phyloP scores from a whole-genome alignment of 2,329 filamentous ascomycete species.

The Bipolaris sorokiniana region DNA sequence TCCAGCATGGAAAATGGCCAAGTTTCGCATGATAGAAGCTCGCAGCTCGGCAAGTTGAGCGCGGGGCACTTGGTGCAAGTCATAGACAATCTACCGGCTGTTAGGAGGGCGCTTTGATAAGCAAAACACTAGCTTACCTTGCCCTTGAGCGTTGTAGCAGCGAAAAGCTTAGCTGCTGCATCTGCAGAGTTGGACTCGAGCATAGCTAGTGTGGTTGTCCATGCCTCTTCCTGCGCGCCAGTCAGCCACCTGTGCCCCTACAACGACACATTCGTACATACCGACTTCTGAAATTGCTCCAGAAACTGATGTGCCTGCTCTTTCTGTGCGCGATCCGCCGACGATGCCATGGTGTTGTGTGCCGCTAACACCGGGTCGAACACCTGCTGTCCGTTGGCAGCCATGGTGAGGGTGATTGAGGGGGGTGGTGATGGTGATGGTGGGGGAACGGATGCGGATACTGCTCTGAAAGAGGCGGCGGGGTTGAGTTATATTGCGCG shows the following conservation, averaged over 20 bases:
- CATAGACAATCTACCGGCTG: conserved; percentile 82
- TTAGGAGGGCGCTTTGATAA: conserved; percentile 23
- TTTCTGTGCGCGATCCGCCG: conserved; percentile 81
- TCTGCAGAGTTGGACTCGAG: conserved; percentile 78
- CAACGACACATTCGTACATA: conserved; percentile 56
- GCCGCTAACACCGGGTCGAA: conserved; percentile 87
- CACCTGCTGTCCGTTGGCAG: conserved; percentile 70
- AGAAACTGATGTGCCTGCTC: conserved; percentile 89
- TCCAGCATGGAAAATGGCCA: conserved; percentile 80
- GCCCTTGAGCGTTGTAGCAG: conserved; percentile 94
- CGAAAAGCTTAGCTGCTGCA: conserved; percentile 89
- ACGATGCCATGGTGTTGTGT: conserved; percentile 87
- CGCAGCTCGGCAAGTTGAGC: conserved; percentile 77
- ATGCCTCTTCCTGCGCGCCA: conserved; percentile 76
- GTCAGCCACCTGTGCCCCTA: conserved; percentile 32
- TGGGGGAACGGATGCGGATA: conserved; percentile 32
- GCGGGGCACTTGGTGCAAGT: conserved; percentile 84
- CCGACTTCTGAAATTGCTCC: conserved; percentile 97
- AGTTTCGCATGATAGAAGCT: conserved; percentile 79
- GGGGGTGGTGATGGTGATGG: conserved; percentile 15
- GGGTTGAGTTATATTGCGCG: conserved; percentile 34
- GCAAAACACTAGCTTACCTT: conserved; percentile 68
- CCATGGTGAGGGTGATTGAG: conserved; percentile 61
- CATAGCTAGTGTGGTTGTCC: conserved; percentile 85
- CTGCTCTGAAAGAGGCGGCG: conserved; percentile 33